Evolutionary conservation across 78 protist genomes (phyloP), one percentile per base, ranked within the genome.

Genomic region (Dictyostelium capitatum): DNA sequence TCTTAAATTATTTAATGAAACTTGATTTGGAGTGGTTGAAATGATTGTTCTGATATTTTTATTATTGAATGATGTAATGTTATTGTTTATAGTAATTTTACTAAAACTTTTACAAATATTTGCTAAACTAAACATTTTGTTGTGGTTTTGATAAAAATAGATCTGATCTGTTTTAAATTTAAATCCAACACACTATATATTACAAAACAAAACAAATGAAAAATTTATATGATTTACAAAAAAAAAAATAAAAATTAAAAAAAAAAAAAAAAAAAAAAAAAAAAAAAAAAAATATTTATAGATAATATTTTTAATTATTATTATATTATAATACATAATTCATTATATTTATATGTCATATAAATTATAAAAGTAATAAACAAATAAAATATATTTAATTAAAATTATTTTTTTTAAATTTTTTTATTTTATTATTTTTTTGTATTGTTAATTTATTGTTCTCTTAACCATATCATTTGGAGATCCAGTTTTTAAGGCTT

Each of bases 1-100:
- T 64, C 92, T 74, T 47, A 87, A 77, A 32, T 87, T 87, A 11
- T 87, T 87, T 77, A 87, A 64, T 50, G 84, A 54, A 37, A 87
- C 64, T 64, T 74, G 77, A 62, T 28, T 20, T 64, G 92, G 75
- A 7, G 5, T 12, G 43, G 91, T 3, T 19, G 65, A 53, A 30
- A 87, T 41, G 6, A 77, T 77, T 9, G 92, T 77, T 87, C 92
- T 87, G 12, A 51, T 12, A 51, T 12, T n/a, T n/a, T n/a, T 51
- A 51, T 12, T 12, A 51, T 14, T 51, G 73, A 30, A 30, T 25
- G 43, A 19, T 30, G 56, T 43, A 11, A 69, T 32, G 30, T 37
- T 69, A 72, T 72, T 72, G 20, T 28, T 72, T 0, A 72, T n/a
- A 7, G 48, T 72, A 10, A 43, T 72, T 15, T 72, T 72, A 41